Base-by-base conservation (phyloP, 2,329 filamentous ascomycete genomes). In the Penicillium olsonii region DNA sequence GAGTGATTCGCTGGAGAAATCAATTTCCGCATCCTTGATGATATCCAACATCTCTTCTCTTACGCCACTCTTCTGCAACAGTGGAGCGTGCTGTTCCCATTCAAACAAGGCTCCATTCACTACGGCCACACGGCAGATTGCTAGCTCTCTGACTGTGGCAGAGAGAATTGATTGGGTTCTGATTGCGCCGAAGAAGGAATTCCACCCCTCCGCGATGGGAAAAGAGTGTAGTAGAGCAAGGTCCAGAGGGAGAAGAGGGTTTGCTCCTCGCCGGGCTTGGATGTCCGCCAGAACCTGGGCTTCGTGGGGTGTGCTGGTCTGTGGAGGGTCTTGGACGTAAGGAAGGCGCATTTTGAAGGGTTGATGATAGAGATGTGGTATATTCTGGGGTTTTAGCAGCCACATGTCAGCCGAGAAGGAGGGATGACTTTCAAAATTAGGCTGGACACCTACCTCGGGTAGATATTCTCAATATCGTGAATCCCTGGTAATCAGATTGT, bases 41-140 rank as follows among this genome's bases (percentile, higher is more conserved):
- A 67, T 52, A 11, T 64, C 64, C 47, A 78, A 51, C n/a, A 70
- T 72, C 29, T 73, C 76, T 24, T 77, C 70, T 14, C 73, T 70
- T 4, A 89, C 78, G 6, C 85, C 84, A 0, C 73, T 73, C 9
- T 77, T 74, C 5, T 80, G 79, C 10, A 92, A 76, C 14, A 92
- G 74, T 1, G 89, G 89, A 14, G 84, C 85, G 66, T 95, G 90
- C 47, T 89, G 83, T 29, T 75, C 81, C 90, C 88, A 95, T 69
- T 95, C 90, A 70, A 91, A 95, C 84, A 87, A 90, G 1, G 90
- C 90, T 15, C 79, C 71, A 71, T 95, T 95, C 61, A 90, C 80
- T 14, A 87, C 84, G 10, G 90, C 90, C 12, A 95, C 87, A 42
- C 90, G 82, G 63, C 84, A 90, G 60, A 95, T 92, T 57, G 88